Conservation (phyloP, 805 yeast genomes). For the Monosporozyma aerobia region DNA sequence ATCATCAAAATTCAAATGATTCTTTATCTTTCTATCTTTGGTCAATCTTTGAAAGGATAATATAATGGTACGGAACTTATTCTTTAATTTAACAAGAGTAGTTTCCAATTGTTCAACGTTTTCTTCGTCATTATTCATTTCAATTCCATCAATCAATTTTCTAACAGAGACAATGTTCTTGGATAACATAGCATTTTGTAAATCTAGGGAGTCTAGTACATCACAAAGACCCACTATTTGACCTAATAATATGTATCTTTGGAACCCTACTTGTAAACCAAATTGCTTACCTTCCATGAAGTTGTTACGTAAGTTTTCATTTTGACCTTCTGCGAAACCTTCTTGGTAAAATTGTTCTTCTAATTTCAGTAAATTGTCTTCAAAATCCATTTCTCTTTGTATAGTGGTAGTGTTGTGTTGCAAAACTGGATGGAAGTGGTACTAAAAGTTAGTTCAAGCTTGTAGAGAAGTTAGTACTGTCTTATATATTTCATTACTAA, state of each 20-base stretch:
- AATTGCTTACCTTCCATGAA: constrained; percentile 70
- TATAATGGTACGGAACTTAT: constrained; percentile 49
- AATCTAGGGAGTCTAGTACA: constrained; percentile 29
- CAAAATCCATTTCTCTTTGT: background rate
- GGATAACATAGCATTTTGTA: constrained; percentile 10
- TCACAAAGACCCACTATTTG: constrained; percentile 46
- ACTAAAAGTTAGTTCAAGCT: background rate
- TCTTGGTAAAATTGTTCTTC: constrained; percentile 52
- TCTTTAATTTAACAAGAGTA: constrained; percentile 44
- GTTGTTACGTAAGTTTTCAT: constrained; percentile 51
- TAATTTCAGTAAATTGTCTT: constrained; percentile 46
- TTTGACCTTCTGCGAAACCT: constrained; percentile 66
- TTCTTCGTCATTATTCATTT: constrained; percentile 40
- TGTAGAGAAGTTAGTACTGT: background rate
- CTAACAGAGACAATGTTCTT: constrained; percentile 20
- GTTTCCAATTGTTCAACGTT: constrained; percentile 50
- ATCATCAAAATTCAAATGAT: constrained; percentile 27
- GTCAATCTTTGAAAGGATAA: constrained; percentile 22
- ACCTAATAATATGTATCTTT: constrained; percentile 61
- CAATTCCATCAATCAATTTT: constrained; percentile 25
- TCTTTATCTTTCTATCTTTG: constrained; percentile 10
- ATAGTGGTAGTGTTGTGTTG: background rate
- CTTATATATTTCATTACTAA: background rate
- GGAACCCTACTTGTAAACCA: constrained; percentile 75
- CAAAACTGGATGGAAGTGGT: background rate